These are phyloP conservation scores for Lactarius deliciosus DNA, from an alignment of 768 basidiomycete genomes.

Conservation along the genomic window DNA sequence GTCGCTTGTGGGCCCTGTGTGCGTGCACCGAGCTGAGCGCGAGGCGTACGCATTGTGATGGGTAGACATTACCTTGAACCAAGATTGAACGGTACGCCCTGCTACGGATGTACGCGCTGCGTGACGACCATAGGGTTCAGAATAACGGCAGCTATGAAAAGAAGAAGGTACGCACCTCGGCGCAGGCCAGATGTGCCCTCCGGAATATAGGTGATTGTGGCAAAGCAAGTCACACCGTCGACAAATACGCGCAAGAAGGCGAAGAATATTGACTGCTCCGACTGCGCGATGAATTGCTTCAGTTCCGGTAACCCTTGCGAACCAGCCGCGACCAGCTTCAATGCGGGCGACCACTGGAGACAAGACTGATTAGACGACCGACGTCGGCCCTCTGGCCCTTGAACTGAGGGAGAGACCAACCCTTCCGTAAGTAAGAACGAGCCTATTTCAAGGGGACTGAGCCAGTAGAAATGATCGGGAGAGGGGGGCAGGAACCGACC, in stretches of 20 bases:
- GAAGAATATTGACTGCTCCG: constrained; percentile 22
- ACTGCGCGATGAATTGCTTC: constrained; percentile 8
- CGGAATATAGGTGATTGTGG: constrained; percentile 25
- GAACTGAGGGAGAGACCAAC: constrained; percentile 8
- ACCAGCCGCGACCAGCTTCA: constrained; percentile 25
- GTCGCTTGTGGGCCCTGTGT: constrained; percentile 25
- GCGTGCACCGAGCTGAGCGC: background rate
- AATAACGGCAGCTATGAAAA: background rate
- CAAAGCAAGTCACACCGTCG: constrained; percentile 11
- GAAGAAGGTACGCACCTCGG: constrained; percentile 15
- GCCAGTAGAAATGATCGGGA: background rate
- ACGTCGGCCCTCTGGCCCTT: background rate
- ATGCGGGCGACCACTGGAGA: constrained; percentile 24
- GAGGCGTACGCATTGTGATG: background rate
- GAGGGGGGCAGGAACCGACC: constrained; percentile 5
- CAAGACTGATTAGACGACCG: background rate
- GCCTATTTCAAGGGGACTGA: constrained; percentile 8
- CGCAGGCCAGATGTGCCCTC: constrained; percentile 25
- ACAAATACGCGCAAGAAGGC: constrained; percentile 21
- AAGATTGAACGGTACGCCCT: constrained; percentile 26
- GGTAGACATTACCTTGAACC: constrained; percentile 25
- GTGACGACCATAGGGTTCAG: background rate
- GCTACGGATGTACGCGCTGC: constrained; percentile 25
- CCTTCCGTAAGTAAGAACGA: constrained; percentile 25
- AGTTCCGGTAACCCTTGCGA: constrained; percentile 27